Conservation (phyloP, 1,284 basidiomycete species). For the Sanghuangporus weigelae region DNA sequence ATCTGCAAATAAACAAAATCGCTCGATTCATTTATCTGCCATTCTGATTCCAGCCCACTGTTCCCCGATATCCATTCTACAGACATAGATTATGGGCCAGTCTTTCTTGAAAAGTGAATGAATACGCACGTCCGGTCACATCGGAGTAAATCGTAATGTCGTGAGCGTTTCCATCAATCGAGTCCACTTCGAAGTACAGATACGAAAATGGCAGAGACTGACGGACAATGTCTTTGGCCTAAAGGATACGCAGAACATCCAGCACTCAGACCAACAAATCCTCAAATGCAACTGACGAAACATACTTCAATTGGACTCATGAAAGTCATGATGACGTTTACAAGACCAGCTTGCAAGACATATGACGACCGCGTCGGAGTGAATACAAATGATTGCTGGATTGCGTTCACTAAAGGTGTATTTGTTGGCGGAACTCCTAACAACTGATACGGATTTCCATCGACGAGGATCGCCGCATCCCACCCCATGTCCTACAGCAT, state of each 20-base stretch:
- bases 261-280: background rate
- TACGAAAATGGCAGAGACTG: conserved; percentile 13
- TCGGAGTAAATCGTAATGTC: conserved; percentile 35
- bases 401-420: conserved; percentile 19
- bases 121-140: conserved; percentile 24
- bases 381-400: conserved; percentile 7
- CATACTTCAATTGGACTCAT: conserved; percentile 12
- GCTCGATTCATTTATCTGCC: conserved; percentile 24
- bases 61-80: conserved; percentile 33
- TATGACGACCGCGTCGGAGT: conserved; percentile 12
- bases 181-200: conserved; percentile 28
- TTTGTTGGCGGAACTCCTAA: background rate
- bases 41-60: conserved; percentile 25
- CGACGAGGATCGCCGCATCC: conserved; percentile 34
- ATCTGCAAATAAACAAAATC: conserved; percentile 27
- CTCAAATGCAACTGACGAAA: background rate
- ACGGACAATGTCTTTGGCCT: conserved; percentile 2
- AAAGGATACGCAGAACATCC: background rate
- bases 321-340: conserved; percentile 10
- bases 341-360: conserved; percentile 4
- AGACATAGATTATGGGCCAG: background rate
- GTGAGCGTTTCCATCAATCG: conserved; percentile 31
- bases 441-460: conserved; percentile 26
- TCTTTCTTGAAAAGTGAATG: background rate
- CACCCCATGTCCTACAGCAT: conserved; percentile 28